Conservation (phyloP, 169 alveolate species). For the Plasmodium sp. region DNA sequence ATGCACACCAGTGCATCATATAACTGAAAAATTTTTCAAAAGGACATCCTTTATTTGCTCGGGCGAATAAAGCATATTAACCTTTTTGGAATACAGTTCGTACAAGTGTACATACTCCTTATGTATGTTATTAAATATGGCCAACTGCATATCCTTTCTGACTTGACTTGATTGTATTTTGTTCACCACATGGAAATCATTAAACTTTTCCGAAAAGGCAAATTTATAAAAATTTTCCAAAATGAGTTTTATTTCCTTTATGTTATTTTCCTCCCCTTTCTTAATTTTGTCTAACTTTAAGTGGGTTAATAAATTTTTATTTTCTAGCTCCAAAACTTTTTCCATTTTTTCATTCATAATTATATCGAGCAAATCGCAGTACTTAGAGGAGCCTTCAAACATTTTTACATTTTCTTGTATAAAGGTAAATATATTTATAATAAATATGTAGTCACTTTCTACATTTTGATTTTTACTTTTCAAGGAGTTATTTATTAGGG, state of each 20-base stretch:
- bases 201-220: slow-evolving; percentile 27
- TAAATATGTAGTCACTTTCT: slow-evolving; percentile 52
- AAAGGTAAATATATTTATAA: slow-evolving; percentile 50
- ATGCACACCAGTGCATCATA: background rate
- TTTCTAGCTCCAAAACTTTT: slow-evolving; percentile 31
- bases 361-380: slow-evolving; percentile 38
- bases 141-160: slow-evolving; percentile 7
- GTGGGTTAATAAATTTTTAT: background rate
- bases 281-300: slow-evolving; percentile 36
- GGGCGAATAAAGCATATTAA: slow-evolving; percentile 12
- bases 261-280: slow-evolving; percentile 5
- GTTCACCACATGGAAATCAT: slow-evolving; percentile 18
- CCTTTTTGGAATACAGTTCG: slow-evolving; percentile 8
- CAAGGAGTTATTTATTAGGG: slow-evolving; percentile 65
- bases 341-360: slow-evolving; percentile 48
- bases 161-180: slow-evolving; percentile 38
- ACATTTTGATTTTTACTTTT: slow-evolving; percentile 33
- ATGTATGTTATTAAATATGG: slow-evolving; percentile 5
- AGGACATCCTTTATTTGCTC: slow-evolving; percentile 49
- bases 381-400: slow-evolving; percentile 54
- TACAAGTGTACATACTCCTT: slow-evolving; percentile 23
- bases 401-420: slow-evolving; percentile 51
- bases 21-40: slow-evolving; percentile 3
- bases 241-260: slow-evolving; percentile 20
- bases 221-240: slow-evolving; percentile 59